A percentile compares a stretch with the other conserved stretches of the same genome.
Conservation (phyloP, 2,329 filamentous ascomycete species). For the Claviceps sorghi region DNA sequence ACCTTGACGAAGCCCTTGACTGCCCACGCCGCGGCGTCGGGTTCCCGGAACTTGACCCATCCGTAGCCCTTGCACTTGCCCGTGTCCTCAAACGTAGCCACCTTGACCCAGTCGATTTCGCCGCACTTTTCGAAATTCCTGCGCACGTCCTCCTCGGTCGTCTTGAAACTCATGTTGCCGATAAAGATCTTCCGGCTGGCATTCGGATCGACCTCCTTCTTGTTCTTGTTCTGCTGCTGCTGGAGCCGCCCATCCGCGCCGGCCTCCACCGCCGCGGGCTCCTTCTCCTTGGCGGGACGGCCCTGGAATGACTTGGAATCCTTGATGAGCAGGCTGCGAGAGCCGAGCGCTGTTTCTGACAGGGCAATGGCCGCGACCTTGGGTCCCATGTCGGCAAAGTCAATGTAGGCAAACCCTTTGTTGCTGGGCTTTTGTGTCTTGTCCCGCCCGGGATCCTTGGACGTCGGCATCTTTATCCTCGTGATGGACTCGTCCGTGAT, state of each 20-base stretch:
- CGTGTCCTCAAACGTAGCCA: slow-evolving; percentile 90
- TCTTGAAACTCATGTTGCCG: slow-evolving; percentile 73
- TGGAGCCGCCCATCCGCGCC: slow-evolving; percentile 14
- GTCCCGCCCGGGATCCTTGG: slow-evolving; percentile 31
- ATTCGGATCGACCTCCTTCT: slow-evolving; percentile 27
- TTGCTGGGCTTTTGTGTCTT: slow-evolving; percentile 36
- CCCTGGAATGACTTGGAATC: slow-evolving; percentile 81
- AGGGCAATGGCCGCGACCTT: slow-evolving; percentile 67
- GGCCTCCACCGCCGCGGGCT: slow-evolving; percentile 15
- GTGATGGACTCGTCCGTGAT: slow-evolving; percentile 62
- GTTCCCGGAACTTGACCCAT: slow-evolving; percentile 80
- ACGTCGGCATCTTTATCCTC: slow-evolving; percentile 63
- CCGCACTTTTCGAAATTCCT: slow-evolving; percentile 79
- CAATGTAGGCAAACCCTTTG: slow-evolving; percentile 92
- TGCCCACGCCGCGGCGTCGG: slow-evolving; percentile 52
- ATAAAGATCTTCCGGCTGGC: slow-evolving; percentile 77
- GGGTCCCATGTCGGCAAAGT: slow-evolving; percentile 59
- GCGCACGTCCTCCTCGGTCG: slow-evolving; percentile 64
- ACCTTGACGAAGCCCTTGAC: slow-evolving; percentile 71
- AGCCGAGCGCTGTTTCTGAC: slow-evolving; percentile 66
- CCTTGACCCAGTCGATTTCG: slow-evolving; percentile 63
- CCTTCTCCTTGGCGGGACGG: slow-evolving; percentile 54
- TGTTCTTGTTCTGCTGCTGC: slow-evolving; percentile 22
- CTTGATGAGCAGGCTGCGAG: slow-evolving; percentile 82
- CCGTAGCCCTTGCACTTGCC: slow-evolving; percentile 97